Base-by-base conservation (phyloP, 1,284 basidiomycete species). In the Xerocomus amazonicus region DNA sequence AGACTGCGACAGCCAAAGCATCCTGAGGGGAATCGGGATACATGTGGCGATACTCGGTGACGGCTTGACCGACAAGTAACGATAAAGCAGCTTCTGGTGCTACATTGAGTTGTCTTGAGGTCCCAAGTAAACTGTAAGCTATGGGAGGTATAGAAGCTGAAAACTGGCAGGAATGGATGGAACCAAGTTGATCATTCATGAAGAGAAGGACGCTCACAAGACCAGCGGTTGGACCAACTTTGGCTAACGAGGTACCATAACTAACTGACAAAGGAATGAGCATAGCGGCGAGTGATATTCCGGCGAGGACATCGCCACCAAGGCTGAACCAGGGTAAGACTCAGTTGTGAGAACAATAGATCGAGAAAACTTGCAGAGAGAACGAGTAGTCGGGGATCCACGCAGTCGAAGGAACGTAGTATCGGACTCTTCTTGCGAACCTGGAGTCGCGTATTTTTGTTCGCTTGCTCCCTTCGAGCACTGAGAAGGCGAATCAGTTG, bases 221-320 rank as follows among this genome's bases (percentile, higher is more conserved):
- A 41, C 94, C 94, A 35, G 90, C 80, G 0, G 90, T 80, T 19
- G 92, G 90, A 56, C 80, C 86, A 34, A 94, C 72, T 54, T 85
- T 81, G 9, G 93, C 92, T 6, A 97, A 73, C 3, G 90, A 87
- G 1, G 87, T 85, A 3, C 92, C 92, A 65, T 97, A 97, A 59
- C 90, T 92, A 69, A 97, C 90, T 2, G 89, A 91, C 67, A 93
- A 91, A 4, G 94, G 94, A 56, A 97, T 90, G 42, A 97, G 77
- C 72, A 97, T 84, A 53, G 87, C 91, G 8, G 93, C 90, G 7
- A 96, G 83, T 0, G 93, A 94, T 14, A 94, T 62, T 4, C 92
- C 94, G 12, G 91, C 90, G 0, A 92, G 74, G 8, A 91, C 59
- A 67, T 97, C 93, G 10, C 92, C 91, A 8, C 80, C 78, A 28